phyloP scores from a whole-genome alignment of 495 filamentous ascomycete genomes.

The Penicillium samsonianum region DNA sequence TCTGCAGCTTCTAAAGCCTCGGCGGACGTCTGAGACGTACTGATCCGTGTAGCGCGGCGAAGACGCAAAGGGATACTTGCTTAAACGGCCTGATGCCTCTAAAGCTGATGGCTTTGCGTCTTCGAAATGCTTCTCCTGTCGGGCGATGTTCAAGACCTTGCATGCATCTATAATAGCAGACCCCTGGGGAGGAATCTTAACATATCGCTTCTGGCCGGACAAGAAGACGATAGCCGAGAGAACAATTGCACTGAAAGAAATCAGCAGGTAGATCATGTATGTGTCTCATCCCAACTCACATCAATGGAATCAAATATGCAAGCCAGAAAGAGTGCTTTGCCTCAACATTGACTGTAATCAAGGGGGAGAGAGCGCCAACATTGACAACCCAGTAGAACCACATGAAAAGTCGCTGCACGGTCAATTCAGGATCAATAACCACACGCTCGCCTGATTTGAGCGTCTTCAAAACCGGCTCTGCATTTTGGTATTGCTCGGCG shows the following conservation, averaged over 20 bases:
- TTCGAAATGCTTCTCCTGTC: conserved; percentile 24
- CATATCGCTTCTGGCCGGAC: conserved; percentile 26
- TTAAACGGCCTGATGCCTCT: conserved; percentile 6
- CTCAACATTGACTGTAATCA: conserved; percentile 31
- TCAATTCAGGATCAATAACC: conserved; percentile 64
- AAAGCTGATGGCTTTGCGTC: conserved; percentile 23
- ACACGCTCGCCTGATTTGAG: conserved; percentile 56
- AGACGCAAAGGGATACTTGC: conserved; percentile 13
- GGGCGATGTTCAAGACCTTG: conserved; percentile 29
- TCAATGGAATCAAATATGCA: conserved; percentile 51
- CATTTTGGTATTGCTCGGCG: conserved; percentile 44
- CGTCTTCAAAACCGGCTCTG: conserved; percentile 36
- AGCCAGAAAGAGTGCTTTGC: conserved; percentile 59
- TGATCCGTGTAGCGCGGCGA: conserved; percentile 33
- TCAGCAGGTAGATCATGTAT: background rate
- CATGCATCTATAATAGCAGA: conserved; percentile 48
- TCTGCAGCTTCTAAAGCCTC: conserved; percentile 49
- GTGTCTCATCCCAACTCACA: background rate
- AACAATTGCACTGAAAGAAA: conserved; percentile 17
- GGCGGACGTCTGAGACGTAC: conserved; percentile 52
- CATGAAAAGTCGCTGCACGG: conserved; percentile 34
- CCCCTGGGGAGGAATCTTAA: conserved; percentile 42
- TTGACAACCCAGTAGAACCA: conserved; percentile 39
- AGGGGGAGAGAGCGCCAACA: conserved; percentile 41
- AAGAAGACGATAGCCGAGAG: conserved; percentile 13